phyloP scores from a whole-genome alignment of 257 asterid genomes.

The Voacanga thouarsii region DNA sequence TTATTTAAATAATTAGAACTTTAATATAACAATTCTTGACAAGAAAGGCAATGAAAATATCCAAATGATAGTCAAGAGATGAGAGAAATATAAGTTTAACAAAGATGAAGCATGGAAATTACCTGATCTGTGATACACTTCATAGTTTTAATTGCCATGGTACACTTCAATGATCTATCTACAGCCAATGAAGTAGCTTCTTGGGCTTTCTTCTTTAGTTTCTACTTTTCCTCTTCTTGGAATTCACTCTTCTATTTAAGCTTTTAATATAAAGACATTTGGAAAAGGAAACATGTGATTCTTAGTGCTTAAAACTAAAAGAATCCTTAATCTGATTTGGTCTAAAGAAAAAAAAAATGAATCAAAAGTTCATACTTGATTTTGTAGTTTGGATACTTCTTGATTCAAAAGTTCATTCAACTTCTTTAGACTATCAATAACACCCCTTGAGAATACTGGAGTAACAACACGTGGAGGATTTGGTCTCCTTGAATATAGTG shows the following conservation, averaged over 20 bases:
- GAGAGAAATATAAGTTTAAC: not conserved
- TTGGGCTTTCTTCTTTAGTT: conserved; percentile 48
- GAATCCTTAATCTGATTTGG: not conserved
- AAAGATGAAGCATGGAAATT: conserved; percentile 19
- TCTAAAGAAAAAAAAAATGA: not conserved
- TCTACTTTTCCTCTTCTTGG: conserved; percentile 62
- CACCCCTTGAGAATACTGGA: conserved; percentile 79
- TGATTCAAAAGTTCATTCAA: conserved; percentile 69
- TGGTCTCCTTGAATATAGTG: conserved; percentile 85
- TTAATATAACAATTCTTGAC: not conserved
- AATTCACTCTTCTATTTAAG: conserved; percentile 59
- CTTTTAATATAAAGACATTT: conserved; percentile 42
- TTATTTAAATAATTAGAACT: not conserved
- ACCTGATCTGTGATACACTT: conserved; percentile 65
- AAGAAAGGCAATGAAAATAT: not conserved
- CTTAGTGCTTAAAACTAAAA: not conserved
- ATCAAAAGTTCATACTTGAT: conserved; percentile 45
- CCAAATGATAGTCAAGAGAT: not conserved
- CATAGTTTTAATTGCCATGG: conserved; percentile 49
- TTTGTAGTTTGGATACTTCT: conserved; percentile 67
- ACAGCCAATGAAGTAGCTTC: conserved; percentile 54
- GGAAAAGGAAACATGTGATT: not conserved
- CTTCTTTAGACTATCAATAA: conserved; percentile 71
- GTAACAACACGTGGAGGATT: conserved; percentile 80
- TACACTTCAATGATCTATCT: conserved; percentile 56